Conservation (phyloP, 208 protist species). For the Trypanosoma theileri region DNA sequence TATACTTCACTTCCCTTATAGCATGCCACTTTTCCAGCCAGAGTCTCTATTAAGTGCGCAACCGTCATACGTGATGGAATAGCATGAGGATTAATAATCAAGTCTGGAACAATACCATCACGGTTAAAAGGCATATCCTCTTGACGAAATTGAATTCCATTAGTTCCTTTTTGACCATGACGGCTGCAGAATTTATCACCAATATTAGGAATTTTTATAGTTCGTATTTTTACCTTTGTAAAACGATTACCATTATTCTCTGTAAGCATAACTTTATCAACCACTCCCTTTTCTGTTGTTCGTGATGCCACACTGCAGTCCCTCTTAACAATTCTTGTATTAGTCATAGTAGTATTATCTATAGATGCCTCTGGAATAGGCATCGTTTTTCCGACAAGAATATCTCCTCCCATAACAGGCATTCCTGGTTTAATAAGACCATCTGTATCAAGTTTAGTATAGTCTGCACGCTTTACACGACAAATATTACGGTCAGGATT, state of each 20-base stretch:
- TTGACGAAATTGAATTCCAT: constrained; percentile 95
- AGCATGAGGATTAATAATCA: constrained; percentile 99
- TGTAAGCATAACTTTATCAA: constrained; percentile 94
- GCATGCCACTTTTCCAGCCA: constrained; percentile 83
- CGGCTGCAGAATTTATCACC: constrained; percentile 98
- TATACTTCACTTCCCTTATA: constrained; percentile 88
- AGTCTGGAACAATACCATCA: constrained; percentile 96
- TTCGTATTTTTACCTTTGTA: constrained; percentile 94
- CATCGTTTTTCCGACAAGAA: constrained; percentile 90
- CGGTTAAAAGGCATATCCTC: constrained; percentile 97
- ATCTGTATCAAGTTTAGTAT: constrained; percentile 96
- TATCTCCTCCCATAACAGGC: constrained; percentile 87
- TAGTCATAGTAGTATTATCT: constrained; percentile 12
- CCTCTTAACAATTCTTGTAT: constrained; percentile 72
- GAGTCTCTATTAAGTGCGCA: constrained; percentile 94
- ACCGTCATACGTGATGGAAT: constrained; percentile 99
- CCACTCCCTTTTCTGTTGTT: constrained; percentile 89
- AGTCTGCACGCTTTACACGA: constrained; percentile 84
- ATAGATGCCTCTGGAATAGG: constrained; percentile 25
- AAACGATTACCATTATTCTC: constrained; percentile 89
- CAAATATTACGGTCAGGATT: constrained; percentile 87
- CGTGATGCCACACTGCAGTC: constrained; percentile 86
- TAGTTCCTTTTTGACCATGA: constrained; percentile 98
- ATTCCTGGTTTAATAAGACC: constrained; percentile 90
- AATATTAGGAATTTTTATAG: constrained; percentile 95